Base-by-base conservation (phyloP, 2,329 filamentous ascomycete genomes). In the Harringtonia lauricola region DNA sequence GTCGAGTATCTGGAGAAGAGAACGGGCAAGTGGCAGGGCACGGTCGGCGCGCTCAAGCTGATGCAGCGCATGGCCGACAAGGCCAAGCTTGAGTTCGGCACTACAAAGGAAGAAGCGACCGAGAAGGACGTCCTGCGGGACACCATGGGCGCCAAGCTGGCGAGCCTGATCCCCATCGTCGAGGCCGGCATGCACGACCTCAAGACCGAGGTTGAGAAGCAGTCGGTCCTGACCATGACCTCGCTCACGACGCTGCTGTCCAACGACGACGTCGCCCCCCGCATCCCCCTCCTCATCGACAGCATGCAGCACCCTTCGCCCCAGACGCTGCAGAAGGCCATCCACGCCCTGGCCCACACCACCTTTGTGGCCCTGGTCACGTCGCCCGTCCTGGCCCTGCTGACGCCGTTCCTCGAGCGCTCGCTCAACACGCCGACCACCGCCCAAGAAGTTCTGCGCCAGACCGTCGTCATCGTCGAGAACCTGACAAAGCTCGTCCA, bases 401-500 rank as follows among this genome's bases (percentile, higher is more conserved):
- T 98, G 44, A 98, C 92, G 2, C 92, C 92, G 37, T 83, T 96
- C 53, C 79, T 98, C 24, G 92, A 96, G 67, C 83, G 92, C 54
- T 87, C 89, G 17, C 76, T 98, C 49, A 95, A 95, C 70, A 90
- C 82, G 48, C 92, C 90, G 9, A 78, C 78, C 15, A 98, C 92
- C 5, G 75, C 86, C 4, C 92, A 98, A 62, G 92, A 98, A 66
- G 89, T 96, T 19, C 73, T 95, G 44, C 83, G 92, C 49, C 90
- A 95, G 67, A 95, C 92, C 3, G 88, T 94, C 26, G 88, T 98
- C 43, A 94, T 98, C 41, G 85, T 92, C 18, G 92, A 98, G 68
- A 98, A 98, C 67, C 71, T 98, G 68, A 98, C 92, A 48, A 96
- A 95, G 70, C 79, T 98, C 28, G 92, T 98, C 24, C 92, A 98